Percentiles rank a stretch among this genome's conserved stretches.
Conservation (phyloP, 306 rosid species). For the Ceratonia siliqua region DNA sequence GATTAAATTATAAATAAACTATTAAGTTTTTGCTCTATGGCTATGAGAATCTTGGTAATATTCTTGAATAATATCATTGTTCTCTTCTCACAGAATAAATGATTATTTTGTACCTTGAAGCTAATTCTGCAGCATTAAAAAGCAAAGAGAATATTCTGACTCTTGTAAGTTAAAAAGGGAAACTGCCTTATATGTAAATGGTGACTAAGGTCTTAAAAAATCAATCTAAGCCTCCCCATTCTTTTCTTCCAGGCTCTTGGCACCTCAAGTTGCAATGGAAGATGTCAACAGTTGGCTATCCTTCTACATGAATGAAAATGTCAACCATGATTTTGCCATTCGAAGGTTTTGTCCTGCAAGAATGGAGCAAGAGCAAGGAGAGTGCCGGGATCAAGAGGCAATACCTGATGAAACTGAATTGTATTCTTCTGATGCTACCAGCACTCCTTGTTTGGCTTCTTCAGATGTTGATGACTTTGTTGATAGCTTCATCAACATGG, state of each 20-base stretch:
- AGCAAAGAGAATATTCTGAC: slow-evolving; percentile 26
- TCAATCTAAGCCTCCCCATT: background rate
- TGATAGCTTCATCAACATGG: slow-evolving; percentile 77
- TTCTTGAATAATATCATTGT: slow-evolving; percentile 32
- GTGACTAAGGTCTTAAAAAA: slow-evolving; percentile 7
- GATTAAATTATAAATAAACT: slow-evolving; percentile 12
- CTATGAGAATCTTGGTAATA: slow-evolving; percentile 30
- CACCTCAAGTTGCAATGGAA: slow-evolving; percentile 45
- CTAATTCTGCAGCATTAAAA: slow-evolving; percentile 15
- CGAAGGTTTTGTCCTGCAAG: slow-evolving; percentile 74
- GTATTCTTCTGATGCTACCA: slow-evolving; percentile 40
- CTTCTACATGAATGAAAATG: slow-evolving; percentile 40
- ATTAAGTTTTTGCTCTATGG: background rate
- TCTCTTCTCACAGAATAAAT: background rate
- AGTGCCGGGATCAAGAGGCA: slow-evolving; percentile 49
- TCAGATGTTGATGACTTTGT: slow-evolving; percentile 74
- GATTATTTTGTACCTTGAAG: background rate
- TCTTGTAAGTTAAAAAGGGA: slow-evolving; percentile 25
- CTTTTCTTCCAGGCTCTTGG: slow-evolving; percentile 17
- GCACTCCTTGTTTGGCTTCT: slow-evolving; percentile 54
- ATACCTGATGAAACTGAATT: slow-evolving; percentile 41
- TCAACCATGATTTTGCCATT: slow-evolving; percentile 62
- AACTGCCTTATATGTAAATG: background rate
- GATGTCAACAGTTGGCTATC: slow-evolving; percentile 49
- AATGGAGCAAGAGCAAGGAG: slow-evolving; percentile 62